Evolutionary conservation across 768 basidiomycete species (phyloP), one percentile per base, ranked within the genome.

Genomic region (Mycena floridula): DNA sequence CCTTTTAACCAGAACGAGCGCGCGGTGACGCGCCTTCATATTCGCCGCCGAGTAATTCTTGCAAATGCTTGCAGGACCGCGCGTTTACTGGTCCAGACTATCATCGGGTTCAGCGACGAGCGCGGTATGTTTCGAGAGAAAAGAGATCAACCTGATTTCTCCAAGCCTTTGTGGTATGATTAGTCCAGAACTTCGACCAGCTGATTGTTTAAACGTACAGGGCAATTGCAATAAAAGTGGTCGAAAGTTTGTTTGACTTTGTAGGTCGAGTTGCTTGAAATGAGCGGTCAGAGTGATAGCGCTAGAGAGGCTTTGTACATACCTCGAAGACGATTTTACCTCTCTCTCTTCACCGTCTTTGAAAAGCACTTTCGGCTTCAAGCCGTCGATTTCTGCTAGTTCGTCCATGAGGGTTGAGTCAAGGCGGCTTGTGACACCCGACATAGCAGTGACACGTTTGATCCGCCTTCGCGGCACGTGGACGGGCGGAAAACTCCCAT

Each of bases 1-100:
- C 39, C 65, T 76, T 72, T 45, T 74, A 74, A 60, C 74, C 74
- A 13, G 70, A 65, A 13, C 74, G 68, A 5, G 71, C 72, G 50
- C 73, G 69, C 5, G 70, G 64, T 6, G 72, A 71, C 13, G 54
- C 54, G 25, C 23, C 21, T 20, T 15, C 7, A 40, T 5, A 25
- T n/a, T n/a, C n/a, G n/a, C n/a, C n/a, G n/a, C n/a, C n/a, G n/a
- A n/a, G n/a, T n/a, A n/a, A n/a, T n/a, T n/a, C n/a, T n/a, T 32
- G 28, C 28, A 57, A 38, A 25, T 57, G 55, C 37, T 56, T 56
- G 44, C 55, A 57, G 5, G 54, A 27, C 4, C 55, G 49, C 5
- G 50, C 56, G 45, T 53, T 50, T 24, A 53, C 44, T 11, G 55
- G 55, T 2, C 26, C 54, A 15, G 9, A 32, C 11, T 16, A 32